A percentile compares a stretch with the other conserved stretches of the same genome.
phyloP scores from a whole-genome alignment of 2,329 filamentous ascomycete genomes.

The Cercospora brassicicola region DNA sequence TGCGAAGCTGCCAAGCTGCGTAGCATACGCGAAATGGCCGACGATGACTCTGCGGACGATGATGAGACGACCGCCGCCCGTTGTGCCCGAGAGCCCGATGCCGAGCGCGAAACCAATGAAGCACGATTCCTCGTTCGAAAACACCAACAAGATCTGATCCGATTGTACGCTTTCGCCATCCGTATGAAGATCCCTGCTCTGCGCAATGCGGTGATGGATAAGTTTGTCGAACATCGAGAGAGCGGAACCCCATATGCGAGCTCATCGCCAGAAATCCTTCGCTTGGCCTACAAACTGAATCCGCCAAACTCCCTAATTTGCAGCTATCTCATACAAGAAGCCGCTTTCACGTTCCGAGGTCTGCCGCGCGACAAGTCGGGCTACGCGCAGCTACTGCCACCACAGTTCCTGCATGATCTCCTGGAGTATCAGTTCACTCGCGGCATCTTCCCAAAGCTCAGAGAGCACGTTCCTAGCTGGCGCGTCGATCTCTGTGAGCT shows the following conservation, averaged over 20 bases:
- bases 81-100: constrained; percentile 8
- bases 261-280: constrained; percentile 5
- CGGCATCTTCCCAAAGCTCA: constrained; percentile 9
- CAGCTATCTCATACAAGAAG: constrained; percentile 13
- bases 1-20: background rate
- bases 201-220: constrained; percentile 10
- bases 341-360: constrained; percentile 9
- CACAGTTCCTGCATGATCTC: constrained; percentile 10
- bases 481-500: constrained; percentile 7
- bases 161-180: constrained; percentile 9
- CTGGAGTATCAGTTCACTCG: constrained; percentile 11
- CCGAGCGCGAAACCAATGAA: constrained; percentile 10
- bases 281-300: constrained; percentile 8
- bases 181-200: constrained; percentile 5
- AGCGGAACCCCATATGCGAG: constrained; percentile 5
- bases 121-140: constrained; percentile 10
- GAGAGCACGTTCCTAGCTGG: constrained; percentile 11
- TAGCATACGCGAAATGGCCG: background rate
- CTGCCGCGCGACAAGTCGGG: constrained; percentile 5
- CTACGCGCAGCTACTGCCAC: constrained; percentile 9
- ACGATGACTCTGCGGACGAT: constrained; percentile 3
- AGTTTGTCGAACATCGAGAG: constrained; percentile 12
- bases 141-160: constrained; percentile 12
- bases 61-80: constrained; percentile 6
- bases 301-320: constrained; percentile 1